Evolutionary conservation across 441 rosid species (phyloP).

Genomic region (Erodium texanum): DNA sequence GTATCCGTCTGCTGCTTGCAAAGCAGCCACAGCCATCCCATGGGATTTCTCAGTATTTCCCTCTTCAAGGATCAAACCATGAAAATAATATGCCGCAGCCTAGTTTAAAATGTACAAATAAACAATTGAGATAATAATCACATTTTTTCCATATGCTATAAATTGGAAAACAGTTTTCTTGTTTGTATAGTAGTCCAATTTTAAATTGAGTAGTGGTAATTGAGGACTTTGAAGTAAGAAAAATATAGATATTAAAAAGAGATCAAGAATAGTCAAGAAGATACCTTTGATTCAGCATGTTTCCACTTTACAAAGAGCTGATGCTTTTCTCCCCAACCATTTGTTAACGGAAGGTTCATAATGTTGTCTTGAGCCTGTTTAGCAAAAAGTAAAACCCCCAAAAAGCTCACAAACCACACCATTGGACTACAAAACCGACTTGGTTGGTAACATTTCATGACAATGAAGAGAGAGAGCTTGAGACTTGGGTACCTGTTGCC

Average conservation of each 20-base stretch:
- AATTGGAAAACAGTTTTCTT: not conserved
- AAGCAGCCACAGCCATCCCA: constrained; percentile 91
- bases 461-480: not conserved
- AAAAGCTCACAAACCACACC: constrained; percentile 5
- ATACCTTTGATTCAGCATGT: constrained; percentile 82
- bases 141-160: not conserved
- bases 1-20: constrained; percentile 87
- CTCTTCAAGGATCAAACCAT: constrained; percentile 91
- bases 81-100: constrained; percentile 98
- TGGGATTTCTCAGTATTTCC: constrained; percentile 95
- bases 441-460: not conserved
- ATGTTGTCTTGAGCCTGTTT: constrained; percentile 59
- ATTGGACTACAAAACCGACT: not conserved
- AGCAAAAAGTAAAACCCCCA: constrained; percentile 20
- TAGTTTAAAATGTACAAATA: constrained; percentile 15
- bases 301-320: constrained; percentile 79
- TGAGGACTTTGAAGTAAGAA: not conserved
- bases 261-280: constrained; percentile 10
- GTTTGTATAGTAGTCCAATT: not conserved
- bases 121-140: too few relatives aligned
- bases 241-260: not conserved
- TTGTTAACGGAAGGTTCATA: constrained; percentile 68
- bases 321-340: constrained; percentile 99
- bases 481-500: constrained; percentile 76
- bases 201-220: not conserved